Evolutionary conservation across 768 basidiomycete species (phyloP).

Genomic region (Suillus brevipes): DNA sequence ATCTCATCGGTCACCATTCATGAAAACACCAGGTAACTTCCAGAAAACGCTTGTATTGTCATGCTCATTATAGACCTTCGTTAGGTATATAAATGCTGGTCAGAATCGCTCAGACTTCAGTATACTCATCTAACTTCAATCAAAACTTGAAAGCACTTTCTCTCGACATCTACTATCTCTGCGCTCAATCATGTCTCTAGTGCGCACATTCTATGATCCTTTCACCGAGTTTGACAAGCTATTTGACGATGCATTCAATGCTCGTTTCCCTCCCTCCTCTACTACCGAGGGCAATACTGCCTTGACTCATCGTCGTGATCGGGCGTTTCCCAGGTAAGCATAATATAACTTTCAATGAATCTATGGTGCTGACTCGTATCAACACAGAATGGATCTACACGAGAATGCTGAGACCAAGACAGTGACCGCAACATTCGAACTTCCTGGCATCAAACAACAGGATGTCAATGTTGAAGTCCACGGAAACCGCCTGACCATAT

Average conservation of each 20-base stretch:
- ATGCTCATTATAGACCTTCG: neutral
- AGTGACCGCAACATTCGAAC: conserved; percentile 42
- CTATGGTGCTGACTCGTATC: neutral
- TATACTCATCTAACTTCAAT: neutral
- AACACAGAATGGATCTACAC: conserved; percentile 53
- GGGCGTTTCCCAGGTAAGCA: conserved; percentile 30
- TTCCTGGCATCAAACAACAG: neutral
- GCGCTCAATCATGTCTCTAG: conserved; percentile 23
- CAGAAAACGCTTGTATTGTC: neutral
- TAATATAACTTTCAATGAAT: neutral
- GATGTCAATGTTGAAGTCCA: neutral
- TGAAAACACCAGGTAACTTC: neutral
- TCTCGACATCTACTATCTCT: neutral
- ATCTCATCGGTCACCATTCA: neutral
- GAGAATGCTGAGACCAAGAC: conserved; percentile 47
- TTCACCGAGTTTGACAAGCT: conserved; percentile 43
- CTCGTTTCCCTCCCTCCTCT: conserved; percentile 23
- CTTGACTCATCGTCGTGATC: neutral
- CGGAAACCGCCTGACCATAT: neutral
- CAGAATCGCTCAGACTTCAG: neutral
- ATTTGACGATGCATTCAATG: conserved; percentile 37
- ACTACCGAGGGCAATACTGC: conserved; percentile 15
- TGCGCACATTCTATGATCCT: conserved; percentile 35
- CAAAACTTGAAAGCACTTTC: neutral
- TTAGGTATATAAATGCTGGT: neutral